A percentile compares a stretch with the other conserved stretches of the same genome.
Conservation (phyloP, 192 early-diverging fungal species). For the Coemansia sp. region DNA sequence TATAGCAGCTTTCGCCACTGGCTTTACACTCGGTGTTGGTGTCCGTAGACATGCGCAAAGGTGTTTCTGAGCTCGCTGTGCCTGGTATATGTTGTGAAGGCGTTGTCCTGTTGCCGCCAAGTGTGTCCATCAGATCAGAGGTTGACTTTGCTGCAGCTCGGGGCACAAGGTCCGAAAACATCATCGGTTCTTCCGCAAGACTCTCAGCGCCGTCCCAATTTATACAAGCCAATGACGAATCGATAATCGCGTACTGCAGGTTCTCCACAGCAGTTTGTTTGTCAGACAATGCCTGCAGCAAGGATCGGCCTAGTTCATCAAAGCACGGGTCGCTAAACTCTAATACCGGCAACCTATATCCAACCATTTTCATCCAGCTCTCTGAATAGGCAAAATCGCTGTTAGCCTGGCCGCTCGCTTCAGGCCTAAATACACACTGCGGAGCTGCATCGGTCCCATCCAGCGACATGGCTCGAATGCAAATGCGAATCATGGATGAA, state of each 20-base stretch:
- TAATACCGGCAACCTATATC: conserved; percentile 11
- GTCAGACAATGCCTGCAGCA: conserved; percentile 18
- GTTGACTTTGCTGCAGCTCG: neutral
- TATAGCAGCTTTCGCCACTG: neutral
- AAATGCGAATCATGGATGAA: conserved; percentile 20
- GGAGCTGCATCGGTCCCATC: conserved; percentile 23
- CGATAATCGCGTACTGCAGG: conserved; percentile 43
- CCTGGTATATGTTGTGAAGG: no score
- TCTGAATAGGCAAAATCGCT: conserved; percentile 36
- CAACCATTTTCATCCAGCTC: conserved; percentile 19
- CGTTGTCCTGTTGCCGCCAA: no score
- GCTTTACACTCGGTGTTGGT: no score
- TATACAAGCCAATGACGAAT: conserved; percentile 31
- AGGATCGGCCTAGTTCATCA: conserved; percentile 6
- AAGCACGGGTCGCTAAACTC: conserved; percentile 15
- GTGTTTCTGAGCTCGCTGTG: no score
- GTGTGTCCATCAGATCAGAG: conserved; percentile 1
- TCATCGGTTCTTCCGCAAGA: neutral
- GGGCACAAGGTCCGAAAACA: neutral
- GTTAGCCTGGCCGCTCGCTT: neutral
- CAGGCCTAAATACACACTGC: conserved; percentile 15
- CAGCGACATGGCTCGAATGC: conserved; percentile 21
- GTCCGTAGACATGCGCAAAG: no score
- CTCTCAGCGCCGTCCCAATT: conserved; percentile 24
- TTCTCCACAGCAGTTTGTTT: conserved; percentile 32